Evolutionary conservation across 148 eudicot genomes (phyloP).

Genomic region (Hydrangea macrophylla): DNA sequence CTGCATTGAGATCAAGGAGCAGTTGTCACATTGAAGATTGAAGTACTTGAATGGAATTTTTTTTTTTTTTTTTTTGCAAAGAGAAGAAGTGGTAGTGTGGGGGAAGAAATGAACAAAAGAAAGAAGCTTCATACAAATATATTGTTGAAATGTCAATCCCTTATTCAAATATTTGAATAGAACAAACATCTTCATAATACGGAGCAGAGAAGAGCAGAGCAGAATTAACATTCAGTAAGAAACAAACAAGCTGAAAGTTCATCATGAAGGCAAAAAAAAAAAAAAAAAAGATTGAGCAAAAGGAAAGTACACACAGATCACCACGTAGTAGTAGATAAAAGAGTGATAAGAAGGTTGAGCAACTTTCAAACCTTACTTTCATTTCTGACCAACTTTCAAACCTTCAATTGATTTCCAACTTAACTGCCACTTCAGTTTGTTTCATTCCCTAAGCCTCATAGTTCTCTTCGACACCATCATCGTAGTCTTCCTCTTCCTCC

Average conservation of each 20-base stretch:
- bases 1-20: too few species aligned
- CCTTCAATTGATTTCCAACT: not conserved
- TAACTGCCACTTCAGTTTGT: not conserved
- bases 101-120: too few species aligned
- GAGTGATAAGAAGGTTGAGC: not conserved
- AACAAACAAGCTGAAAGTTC: not conserved
- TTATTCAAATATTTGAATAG: not conserved
- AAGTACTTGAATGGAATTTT: too few species aligned
- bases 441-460: conserved; percentile 27
- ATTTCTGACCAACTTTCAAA: too few species aligned
- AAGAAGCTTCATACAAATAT: too few species aligned
- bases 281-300: not conserved
- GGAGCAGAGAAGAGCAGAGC: not conserved
- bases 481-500: conserved; percentile 60
- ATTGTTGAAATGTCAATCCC: too few species aligned
- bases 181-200: not conserved
- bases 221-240: too few species aligned
- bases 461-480: conserved; percentile 44
- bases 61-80: too few species aligned
- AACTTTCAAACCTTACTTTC: too few species aligned
- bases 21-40: too few species aligned
- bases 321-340: not conserved
- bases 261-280: not conserved
- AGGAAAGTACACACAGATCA: not conserved
- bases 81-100: too few species aligned